Conservation (phyloP, 805 yeast genomes). For the Monosporozyma siamensis region DNA sequence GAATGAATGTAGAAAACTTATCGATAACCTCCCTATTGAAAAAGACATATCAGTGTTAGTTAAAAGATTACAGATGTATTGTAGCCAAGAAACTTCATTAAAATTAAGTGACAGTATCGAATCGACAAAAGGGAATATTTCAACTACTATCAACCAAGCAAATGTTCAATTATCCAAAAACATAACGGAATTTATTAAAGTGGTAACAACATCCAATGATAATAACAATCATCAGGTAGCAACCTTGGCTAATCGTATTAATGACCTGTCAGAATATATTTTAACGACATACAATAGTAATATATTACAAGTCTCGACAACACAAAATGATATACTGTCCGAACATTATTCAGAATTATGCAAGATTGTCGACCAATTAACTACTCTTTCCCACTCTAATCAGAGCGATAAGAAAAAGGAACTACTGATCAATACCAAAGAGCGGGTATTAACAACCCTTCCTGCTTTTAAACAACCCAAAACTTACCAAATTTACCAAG, state of each 20-base stretch:
- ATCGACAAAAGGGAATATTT: not conserved
- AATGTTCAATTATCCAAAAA: not conserved
- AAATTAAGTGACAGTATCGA: not conserved
- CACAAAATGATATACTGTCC: conserved; percentile 11
- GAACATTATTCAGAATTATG: conserved; percentile 4
- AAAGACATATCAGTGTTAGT: not conserved
- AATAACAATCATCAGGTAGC: not conserved
- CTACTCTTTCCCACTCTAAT: not conserved
- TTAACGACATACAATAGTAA: conserved; percentile 8
- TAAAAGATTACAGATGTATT: not conserved
- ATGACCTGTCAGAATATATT: conserved; percentile 4
- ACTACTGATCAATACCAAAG: conserved; percentile 2
- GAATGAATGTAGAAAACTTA: not conserved
- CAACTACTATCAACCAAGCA: not conserved
- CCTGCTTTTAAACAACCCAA: conserved; percentile 13
- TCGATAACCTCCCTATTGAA: not conserved
- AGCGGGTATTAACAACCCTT: conserved; percentile 3
- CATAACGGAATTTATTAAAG: not conserved
- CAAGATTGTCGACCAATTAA: conserved; percentile 2
- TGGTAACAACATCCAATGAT: not conserved
- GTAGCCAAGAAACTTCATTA: not conserved
- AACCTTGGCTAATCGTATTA: not conserved
- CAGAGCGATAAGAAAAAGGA: not conserved
- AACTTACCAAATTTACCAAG: conserved; percentile 9
- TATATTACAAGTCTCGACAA: conserved; percentile 9